phyloP scores from a whole-genome alignment of 805 yeast species.

The Wickerhamiella lipophila region DNA sequence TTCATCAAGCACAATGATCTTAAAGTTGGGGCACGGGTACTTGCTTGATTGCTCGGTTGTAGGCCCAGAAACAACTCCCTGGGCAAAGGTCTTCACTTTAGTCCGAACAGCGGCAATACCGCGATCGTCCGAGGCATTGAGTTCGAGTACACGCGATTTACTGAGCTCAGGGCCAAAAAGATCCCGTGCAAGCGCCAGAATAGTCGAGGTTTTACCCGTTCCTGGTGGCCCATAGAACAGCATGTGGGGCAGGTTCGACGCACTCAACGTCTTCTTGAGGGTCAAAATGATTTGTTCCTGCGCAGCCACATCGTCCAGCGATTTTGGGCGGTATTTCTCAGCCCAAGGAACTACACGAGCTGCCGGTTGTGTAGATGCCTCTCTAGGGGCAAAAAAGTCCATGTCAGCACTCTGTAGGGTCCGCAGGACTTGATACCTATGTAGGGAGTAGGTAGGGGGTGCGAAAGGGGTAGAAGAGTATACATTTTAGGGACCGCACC shows the following conservation, averaged over 20 bases:
- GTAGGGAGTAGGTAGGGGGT: no score
- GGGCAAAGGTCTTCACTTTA: conserved; percentile 89
- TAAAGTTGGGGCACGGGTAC: conserved; percentile 77
- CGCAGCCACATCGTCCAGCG: conserved; percentile 74
- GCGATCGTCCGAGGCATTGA: conserved; percentile 94
- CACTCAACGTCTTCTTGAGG: conserved; percentile 59
- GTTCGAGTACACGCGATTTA: conserved; percentile 80
- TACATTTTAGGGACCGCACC: no score
- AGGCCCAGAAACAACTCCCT: conserved; percentile 74
- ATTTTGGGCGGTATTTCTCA: conserved; percentile 58
- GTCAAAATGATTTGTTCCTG: conserved; percentile 84
- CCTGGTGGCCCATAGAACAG: conserved; percentile 95
- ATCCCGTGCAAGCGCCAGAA: conserved; percentile 75
- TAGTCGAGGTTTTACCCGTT: conserved; percentile 83
- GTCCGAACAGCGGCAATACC: conserved; percentile 98
- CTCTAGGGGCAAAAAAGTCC: conserved; percentile 11
- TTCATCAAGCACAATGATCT: conserved; percentile 82
- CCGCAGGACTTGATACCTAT: no score
- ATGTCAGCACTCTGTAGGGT: not conserved
- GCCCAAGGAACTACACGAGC: conserved; percentile 20
- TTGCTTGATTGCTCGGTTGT: conserved; percentile 49
- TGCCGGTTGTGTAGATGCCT: not conserved
- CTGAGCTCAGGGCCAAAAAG: conserved; percentile 64
- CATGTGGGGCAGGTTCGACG: conserved; percentile 64
- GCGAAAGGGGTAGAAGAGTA: no score